phyloP scores from a whole-genome alignment of 306 rosid genomes.

The Cyamopsis tetragonoloba region DNA sequence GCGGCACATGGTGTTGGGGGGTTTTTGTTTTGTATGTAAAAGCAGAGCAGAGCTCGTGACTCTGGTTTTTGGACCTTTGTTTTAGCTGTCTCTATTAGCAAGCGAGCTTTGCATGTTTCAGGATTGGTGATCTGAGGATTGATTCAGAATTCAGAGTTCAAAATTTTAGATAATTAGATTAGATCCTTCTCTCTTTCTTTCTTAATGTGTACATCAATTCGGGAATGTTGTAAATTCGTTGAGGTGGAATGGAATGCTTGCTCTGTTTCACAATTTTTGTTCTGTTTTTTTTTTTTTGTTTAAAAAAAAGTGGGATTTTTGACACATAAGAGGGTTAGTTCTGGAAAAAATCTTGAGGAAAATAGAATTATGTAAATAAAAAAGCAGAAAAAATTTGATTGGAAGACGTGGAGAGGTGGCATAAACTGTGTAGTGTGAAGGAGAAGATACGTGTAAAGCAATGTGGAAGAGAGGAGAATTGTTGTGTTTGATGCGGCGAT shows the following conservation, averaged over 20 bases:
- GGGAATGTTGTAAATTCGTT: conserved; percentile 76
- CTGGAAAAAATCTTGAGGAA: neutral
- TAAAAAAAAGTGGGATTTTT: neutral
- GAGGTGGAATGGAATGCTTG: conserved; percentile 46
- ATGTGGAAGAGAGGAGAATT: neutral
- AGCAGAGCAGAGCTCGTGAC: neutral
- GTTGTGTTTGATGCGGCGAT: conserved; percentile 50
- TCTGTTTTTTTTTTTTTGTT: neutral
- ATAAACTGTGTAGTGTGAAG: neutral
- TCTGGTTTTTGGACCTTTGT: conserved; percentile 13
- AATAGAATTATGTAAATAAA: neutral
- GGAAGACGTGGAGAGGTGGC: conserved; percentile 20
- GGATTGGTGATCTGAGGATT: neutral
- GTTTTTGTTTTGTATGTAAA: neutral
- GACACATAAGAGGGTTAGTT: neutral
- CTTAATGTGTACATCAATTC: conserved; percentile 25
- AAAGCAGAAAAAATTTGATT: neutral
- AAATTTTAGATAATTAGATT: too few species aligned
- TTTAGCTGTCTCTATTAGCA: neutral
- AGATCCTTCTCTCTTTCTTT: neutral
- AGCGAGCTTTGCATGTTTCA: conserved; percentile 25
- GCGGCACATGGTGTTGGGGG: neutral
- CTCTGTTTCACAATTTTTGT: neutral
- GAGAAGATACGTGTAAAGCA: conserved; percentile 31
- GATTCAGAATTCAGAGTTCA: neutral